These are phyloP conservation scores for Fusarium sambucinum DNA, from an alignment of 2,329 filamentous ascomycete species.

Conservation along the genomic window DNA sequence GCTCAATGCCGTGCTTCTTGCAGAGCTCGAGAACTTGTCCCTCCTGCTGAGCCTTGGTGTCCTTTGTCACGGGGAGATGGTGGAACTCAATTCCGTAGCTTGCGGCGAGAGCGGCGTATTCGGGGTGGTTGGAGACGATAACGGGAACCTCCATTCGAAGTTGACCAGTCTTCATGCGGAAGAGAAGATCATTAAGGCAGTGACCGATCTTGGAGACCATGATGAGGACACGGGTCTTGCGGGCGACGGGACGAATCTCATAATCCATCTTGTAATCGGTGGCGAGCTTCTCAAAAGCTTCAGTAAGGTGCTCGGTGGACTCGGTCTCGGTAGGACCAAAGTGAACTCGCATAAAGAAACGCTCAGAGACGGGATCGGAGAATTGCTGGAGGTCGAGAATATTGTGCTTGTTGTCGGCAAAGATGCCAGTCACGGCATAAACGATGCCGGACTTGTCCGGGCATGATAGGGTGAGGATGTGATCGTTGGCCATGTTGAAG, in stretches of 20 bases:
- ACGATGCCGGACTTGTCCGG: conserved; percentile 88
- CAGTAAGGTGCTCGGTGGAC: conserved; percentile 64
- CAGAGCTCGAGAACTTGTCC: conserved; percentile 77
- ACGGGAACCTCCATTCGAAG: conserved; percentile 80
- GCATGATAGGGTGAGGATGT: conserved; percentile 85
- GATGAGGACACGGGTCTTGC: conserved; percentile 82
- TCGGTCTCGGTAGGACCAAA: conserved; percentile 71
- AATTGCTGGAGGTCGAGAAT: conserved; percentile 89
- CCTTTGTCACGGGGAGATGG: conserved; percentile 82
- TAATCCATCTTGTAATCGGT: conserved; percentile 76
- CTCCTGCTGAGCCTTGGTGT: conserved; percentile 83
- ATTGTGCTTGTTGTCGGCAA: conserved; percentile 80
- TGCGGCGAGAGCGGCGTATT: conserved; percentile 75
- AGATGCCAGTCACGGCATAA: conserved; percentile 83
- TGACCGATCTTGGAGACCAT: conserved; percentile 93
- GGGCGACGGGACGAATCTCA: conserved; percentile 74
- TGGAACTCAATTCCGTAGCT: conserved; percentile 83
- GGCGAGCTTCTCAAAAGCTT: conserved; percentile 71
- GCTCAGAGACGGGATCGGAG: conserved; percentile 77
- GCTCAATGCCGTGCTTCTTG: conserved; percentile 75
- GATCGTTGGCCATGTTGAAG: conserved; percentile 63
- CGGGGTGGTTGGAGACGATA: conserved; percentile 85
- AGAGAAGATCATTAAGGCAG: conserved; percentile 86
- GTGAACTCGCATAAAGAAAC: conserved; percentile 91
- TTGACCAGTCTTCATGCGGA: conserved; percentile 80